A percentile compares a stretch with the other conserved stretches of the same genome.
phyloP scores from a whole-genome alignment of 768 basidiomycete genomes.

The Naganishia friedmannii region DNA sequence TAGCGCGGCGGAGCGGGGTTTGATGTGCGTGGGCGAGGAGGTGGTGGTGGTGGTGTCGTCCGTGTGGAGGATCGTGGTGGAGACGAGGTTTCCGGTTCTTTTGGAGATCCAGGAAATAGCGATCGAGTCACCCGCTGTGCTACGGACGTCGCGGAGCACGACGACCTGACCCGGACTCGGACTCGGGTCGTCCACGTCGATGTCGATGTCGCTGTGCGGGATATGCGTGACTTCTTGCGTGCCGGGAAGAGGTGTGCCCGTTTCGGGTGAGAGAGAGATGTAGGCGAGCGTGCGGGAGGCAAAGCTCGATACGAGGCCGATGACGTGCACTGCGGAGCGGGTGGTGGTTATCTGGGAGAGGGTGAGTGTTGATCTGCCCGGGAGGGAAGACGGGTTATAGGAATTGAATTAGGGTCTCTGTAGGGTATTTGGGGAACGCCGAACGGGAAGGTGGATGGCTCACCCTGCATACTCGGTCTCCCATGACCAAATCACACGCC shows the following conservation, averaged over 20 bases:
- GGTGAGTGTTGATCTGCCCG: conserved; percentile 67
- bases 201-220: conserved; percentile 57
- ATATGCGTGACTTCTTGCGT: conserved; percentile 57
- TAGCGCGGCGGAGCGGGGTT: too few relatives aligned
- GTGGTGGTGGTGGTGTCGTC: not conserved
- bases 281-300: conserved; percentile 66
- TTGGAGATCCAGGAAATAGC: conserved; percentile 22
- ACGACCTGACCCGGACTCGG: conserved; percentile 52
- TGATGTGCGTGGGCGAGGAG: too few relatives aligned
- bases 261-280: conserved; percentile 55
- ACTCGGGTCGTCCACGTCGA: too few relatives aligned
- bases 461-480: conserved; percentile 9
- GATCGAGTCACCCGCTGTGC: not conserved
- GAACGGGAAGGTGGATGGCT: too few relatives aligned
- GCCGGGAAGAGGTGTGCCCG: conserved; percentile 55
- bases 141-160: not conserved
- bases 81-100: not conserved
- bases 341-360: conserved; percentile 65
- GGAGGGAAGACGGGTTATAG: too few relatives aligned
- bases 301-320: conserved; percentile 60
- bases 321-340: conserved; percentile 59
- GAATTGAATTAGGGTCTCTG: too few relatives aligned
- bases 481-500: conserved; percentile 67
- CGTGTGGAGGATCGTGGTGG: not conserved
- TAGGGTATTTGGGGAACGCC: too few relatives aligned